A percentile compares a stretch with the other conserved stretches of the same genome.
These are phyloP conservation scores for Coccomyxa sp. DNA, from an alignment of 139 green algal species.

Conservation along the genomic window DNA sequence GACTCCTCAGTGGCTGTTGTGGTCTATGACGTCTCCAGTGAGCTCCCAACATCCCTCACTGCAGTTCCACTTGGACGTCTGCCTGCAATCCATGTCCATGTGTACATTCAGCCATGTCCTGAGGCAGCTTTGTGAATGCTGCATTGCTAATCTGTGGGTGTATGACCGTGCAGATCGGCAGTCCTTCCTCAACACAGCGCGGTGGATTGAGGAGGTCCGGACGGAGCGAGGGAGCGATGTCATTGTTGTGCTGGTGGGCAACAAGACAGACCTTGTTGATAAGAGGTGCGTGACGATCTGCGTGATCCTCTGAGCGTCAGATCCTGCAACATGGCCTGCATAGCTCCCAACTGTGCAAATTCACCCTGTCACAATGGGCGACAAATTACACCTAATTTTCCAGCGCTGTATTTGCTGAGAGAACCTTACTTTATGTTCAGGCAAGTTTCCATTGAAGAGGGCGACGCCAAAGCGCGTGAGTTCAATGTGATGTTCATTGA, in stretches of 20 bases:
- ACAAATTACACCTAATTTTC: too few relatives aligned
- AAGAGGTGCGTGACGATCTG: slow-evolving; percentile 49
- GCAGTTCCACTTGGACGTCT: background rate
- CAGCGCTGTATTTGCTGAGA: background rate
- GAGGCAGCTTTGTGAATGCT: background rate
- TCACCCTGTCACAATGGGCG: too few relatives aligned
- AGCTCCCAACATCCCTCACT: background rate
- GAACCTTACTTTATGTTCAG: slow-evolving; percentile 28
- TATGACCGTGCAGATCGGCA: slow-evolving; percentile 61
- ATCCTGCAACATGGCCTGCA: background rate
- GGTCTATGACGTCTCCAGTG: slow-evolving; percentile 98
- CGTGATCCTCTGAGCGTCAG: background rate
- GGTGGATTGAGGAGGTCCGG: slow-evolving; percentile 97
- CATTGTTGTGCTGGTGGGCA: slow-evolving; percentile 98
- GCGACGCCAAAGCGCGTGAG: slow-evolving; percentile 89
- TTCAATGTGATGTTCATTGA: slow-evolving; percentile 98
- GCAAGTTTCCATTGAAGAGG: slow-evolving; percentile 96
- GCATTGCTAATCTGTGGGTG: background rate
- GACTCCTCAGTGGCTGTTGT: slow-evolving; percentile 97
- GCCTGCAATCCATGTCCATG: background rate
- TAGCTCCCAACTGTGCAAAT: too few relatives aligned
- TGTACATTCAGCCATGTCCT: too few relatives aligned
- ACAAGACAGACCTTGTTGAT: slow-evolving; percentile 98
- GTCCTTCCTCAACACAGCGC: slow-evolving; percentile 93
- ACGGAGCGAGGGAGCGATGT: slow-evolving; percentile 95